Evolutionary conservation across 495 filamentous ascomycete species (phyloP).

Genomic region (Xylaria acuta): DNA sequence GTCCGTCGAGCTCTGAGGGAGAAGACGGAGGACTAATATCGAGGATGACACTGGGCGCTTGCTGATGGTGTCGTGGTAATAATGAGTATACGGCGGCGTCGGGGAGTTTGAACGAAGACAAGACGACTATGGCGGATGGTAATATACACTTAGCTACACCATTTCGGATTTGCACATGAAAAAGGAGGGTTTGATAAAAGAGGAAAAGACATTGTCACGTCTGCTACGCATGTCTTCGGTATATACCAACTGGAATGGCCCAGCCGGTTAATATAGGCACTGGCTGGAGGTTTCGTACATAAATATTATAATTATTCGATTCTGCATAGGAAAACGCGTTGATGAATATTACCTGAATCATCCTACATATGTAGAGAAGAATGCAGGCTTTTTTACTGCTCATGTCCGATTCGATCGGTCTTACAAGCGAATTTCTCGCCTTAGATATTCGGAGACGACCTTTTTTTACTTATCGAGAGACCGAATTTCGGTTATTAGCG

Average conservation of each 20-base stretch:
- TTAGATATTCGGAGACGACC: not conserved
- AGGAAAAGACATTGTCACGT: constrained; percentile 10
- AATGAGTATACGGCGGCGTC: constrained; percentile 3
- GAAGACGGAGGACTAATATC: not conserved
- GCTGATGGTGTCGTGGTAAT: constrained; percentile 11
- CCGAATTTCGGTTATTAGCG: constrained; percentile 22
- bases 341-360: not conserved
- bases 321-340: not conserved
- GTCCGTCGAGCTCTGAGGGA: constrained; percentile 39
- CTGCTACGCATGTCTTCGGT: constrained; percentile 1
- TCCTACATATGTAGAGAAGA: not conserved
- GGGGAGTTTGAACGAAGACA: not conserved
- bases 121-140: not conserved
- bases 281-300: constrained; percentile 26
- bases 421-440: not conserved
- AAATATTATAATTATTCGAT: constrained; percentile 19
- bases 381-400: constrained; percentile 7
- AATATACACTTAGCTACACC: not conserved
- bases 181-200: not conserved
- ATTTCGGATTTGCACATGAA: not conserved
- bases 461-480: not conserved
- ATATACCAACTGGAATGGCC: not conserved
- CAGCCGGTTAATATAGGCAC: constrained; percentile 4
- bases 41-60: not conserved
- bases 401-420: not conserved